These are phyloP conservation scores for Letharia lupina DNA, from an alignment of 495 filamentous ascomycete genomes.

Conservation along the genomic window DNA sequence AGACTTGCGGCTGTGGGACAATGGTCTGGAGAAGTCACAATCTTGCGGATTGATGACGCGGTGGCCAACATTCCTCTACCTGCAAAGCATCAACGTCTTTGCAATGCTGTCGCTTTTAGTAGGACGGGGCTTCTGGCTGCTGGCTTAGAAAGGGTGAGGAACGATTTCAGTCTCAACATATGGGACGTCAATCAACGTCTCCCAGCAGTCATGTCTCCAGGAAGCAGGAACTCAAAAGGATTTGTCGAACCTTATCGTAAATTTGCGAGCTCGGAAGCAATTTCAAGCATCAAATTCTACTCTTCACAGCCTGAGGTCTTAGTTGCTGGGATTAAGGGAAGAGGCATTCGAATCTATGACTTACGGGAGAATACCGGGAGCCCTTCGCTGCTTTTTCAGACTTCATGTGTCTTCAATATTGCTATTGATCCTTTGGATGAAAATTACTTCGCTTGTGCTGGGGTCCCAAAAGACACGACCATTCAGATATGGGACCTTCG, in stretches of 20 bases:
- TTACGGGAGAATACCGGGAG: constrained; percentile 57
- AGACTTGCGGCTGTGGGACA: constrained; percentile 79
- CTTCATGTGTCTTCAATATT: constrained; percentile 80
- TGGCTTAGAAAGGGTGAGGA: constrained; percentile 82
- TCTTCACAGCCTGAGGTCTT: constrained; percentile 73
- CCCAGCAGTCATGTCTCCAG: constrained; percentile 34
- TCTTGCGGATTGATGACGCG: constrained; percentile 65
- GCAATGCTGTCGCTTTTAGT: constrained; percentile 88
- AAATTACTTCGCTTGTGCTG: constrained; percentile 91
- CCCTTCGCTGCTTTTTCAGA: constrained; percentile 56
- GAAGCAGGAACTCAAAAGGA: constrained; percentile 32
- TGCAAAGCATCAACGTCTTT: constrained; percentile 77
- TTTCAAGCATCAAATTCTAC: constrained; percentile 89
- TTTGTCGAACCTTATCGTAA: constrained; percentile 56
- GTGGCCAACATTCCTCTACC: constrained; percentile 62
- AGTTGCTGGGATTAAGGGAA: constrained; percentile 74
- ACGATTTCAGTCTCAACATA: constrained; percentile 86
- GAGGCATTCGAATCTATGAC: constrained; percentile 83
- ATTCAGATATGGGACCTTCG: constrained; percentile 88
- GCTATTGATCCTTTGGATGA: constrained; percentile 83
- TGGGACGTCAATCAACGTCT: constrained; percentile 78
- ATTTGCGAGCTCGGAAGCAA: constrained; percentile 73
- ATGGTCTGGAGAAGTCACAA: constrained; percentile 71
- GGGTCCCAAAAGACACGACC: constrained; percentile 53
- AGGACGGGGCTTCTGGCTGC: constrained; percentile 70